Percentiles rank a stretch among this genome's conserved stretches.
Evolutionary conservation across 208 protist species (phyloP).

Genomic region (Trypanosoma avium): DNA sequence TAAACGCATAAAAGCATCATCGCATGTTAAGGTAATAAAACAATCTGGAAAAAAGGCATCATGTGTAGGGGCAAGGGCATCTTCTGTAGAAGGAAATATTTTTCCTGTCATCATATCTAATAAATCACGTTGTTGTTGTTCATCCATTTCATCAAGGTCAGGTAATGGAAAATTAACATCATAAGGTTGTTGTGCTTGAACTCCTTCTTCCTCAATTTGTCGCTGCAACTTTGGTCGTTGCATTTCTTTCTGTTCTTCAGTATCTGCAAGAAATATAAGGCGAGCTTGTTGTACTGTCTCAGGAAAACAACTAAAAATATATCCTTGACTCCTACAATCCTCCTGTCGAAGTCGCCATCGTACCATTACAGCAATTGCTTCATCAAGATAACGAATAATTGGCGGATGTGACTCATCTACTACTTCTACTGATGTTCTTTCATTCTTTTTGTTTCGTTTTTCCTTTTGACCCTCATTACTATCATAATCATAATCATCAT

Average conservation of each 20-base stretch:
- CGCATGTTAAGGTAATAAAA: constrained; percentile 49
- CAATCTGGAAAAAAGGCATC: constrained; percentile 69
- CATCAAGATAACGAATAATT: constrained; percentile 59
- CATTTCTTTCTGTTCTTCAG: constrained; percentile 30
- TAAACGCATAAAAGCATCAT: constrained; percentile 38
- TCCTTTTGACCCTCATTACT: background rate
- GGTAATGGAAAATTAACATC: constrained; percentile 69
- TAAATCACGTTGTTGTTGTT: constrained; percentile 33
- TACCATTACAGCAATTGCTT: constrained; percentile 74
- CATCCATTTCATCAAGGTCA: constrained; percentile 40
- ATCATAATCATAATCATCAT: constrained; percentile 40
- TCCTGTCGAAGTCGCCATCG: constrained; percentile 82
- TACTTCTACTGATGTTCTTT: background rate
- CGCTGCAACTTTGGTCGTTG: constrained; percentile 25
- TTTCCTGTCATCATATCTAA: constrained; percentile 26
- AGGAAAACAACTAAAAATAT: constrained; percentile 88
- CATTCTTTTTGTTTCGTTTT: constrained; percentile 11
- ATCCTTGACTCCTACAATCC: constrained; percentile 89
- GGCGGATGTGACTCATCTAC: constrained; percentile 3
- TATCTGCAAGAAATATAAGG: constrained; percentile 68
- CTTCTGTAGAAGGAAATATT: constrained; percentile 5
- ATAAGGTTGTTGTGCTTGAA: constrained; percentile 38
- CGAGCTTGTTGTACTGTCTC: constrained; percentile 79
- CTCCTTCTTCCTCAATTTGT: constrained; percentile 23
- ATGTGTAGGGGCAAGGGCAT: constrained; percentile 48